These are phyloP conservation scores for Chrysanthemum lavandulifolium DNA, from an alignment of 129 eudicot genomes.

Conservation along the genomic window DNA sequence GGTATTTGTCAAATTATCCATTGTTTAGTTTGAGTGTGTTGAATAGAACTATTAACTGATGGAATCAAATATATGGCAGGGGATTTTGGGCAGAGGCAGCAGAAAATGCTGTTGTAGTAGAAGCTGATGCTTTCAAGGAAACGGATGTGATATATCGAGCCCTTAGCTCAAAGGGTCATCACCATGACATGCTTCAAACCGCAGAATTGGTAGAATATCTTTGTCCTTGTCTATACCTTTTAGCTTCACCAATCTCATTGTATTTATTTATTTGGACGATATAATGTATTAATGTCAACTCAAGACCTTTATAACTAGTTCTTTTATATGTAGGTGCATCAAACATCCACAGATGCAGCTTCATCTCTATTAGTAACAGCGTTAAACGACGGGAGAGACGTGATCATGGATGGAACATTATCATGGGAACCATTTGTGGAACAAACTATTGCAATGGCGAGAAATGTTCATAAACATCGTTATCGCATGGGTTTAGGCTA, in stretches of 20 bases:
- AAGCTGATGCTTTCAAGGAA: constrained; percentile 97
- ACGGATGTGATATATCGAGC: constrained; percentile 76
- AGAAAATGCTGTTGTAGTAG: constrained; percentile 77
- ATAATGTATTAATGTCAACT: not conserved
- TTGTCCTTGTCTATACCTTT: not conserved
- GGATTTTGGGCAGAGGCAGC: constrained; percentile 86
- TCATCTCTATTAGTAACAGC: constrained; percentile 89
- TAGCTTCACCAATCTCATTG: not conserved
- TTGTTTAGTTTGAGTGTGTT: too few relatives aligned
- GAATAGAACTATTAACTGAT: not conserved
- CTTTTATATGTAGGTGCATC: constrained; percentile 62
- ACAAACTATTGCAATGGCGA: constrained; percentile 88
- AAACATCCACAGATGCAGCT: constrained; percentile 86
- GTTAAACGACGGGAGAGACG: constrained; percentile 89
- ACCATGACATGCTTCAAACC: constrained; percentile 93
- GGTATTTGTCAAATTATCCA: too few relatives aligned
- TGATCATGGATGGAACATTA: constrained; percentile 95
- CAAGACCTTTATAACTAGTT: not conserved
- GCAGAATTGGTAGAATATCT: constrained; percentile 69
- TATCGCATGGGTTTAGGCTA: constrained; percentile 94
- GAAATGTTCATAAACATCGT: constrained; percentile 70
- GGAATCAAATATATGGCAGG: constrained; percentile 39
- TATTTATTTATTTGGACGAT: not conserved
- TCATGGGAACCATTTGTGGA: constrained; percentile 92
- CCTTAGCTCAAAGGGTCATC: constrained; percentile 76